phyloP scores from a whole-genome alignment of 768 basidiomycete genomes.

The Serendipita sp. region DNA sequence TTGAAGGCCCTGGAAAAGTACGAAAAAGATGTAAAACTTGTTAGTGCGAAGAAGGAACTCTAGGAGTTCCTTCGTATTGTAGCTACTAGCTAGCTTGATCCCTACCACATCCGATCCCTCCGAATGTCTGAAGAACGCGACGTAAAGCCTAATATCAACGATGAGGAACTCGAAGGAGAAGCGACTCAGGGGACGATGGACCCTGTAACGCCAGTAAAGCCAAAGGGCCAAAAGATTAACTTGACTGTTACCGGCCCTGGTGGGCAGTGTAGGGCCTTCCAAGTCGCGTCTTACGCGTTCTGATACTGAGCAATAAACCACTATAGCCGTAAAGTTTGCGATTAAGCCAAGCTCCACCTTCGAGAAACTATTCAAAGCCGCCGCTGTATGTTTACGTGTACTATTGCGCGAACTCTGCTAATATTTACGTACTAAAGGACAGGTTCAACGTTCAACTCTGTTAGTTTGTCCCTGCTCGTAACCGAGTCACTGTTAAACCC shows the following conservation, averaged over 20 bases:
- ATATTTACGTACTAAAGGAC: not conserved
- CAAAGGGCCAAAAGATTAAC: not conserved
- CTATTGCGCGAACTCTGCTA: not conserved
- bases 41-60: constrained; percentile 21
- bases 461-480: not conserved
- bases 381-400: not conserved
- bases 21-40: constrained; percentile 18
- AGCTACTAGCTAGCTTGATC: not conserved
- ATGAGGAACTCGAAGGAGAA: not conserved
- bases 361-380: constrained; percentile 3
- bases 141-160: not conserved
- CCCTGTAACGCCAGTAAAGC: not conserved
- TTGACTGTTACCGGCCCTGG: not conserved
- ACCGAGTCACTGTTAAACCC: not conserved
- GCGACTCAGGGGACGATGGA: not conserved
- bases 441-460: not conserved
- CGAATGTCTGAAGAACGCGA: not conserved
- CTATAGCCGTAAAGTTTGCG: not conserved
- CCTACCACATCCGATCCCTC: not conserved
- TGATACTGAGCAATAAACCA: not conserved
- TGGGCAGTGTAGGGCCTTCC: not conserved
- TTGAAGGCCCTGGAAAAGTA: constrained; percentile 64
- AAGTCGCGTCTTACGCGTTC: not conserved
- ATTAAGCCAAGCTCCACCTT: not conserved
- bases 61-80: constrained; percentile 5